phyloP scores from a whole-genome alignment of 148 eudicot genomes.

The Dianthus caryophyllus region DNA sequence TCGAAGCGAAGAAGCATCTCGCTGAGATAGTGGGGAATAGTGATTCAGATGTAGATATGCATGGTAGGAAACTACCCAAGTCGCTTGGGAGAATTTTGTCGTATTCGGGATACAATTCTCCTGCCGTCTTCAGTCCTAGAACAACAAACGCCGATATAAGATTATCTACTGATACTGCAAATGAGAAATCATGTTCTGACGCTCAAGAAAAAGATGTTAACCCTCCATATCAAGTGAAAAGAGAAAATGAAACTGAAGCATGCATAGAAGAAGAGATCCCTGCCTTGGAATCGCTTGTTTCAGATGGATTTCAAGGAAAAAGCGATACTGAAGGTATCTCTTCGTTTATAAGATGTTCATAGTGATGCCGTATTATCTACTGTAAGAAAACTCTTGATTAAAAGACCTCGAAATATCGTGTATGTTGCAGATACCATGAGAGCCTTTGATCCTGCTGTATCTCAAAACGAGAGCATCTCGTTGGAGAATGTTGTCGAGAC shows the following conservation, averaged over 20 bases:
- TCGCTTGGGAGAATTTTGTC: constrained; percentile 78
- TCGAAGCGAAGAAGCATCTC: constrained; percentile 88
- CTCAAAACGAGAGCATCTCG: constrained; percentile 28
- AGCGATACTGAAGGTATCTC: constrained; percentile 26
- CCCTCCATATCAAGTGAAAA: constrained; percentile 25
- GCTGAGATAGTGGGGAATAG: constrained; percentile 66
- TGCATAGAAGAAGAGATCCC: constrained; percentile 24
- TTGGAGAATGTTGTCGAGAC: constrained; percentile 19
- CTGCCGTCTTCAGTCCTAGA: constrained; percentile 64
- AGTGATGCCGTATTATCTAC: not conserved
- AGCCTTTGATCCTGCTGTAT: constrained; percentile 22
- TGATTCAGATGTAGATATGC: constrained; percentile 42
- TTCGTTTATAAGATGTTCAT: constrained; percentile 9
- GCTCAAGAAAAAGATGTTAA: constrained; percentile 22
- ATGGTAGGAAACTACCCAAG: constrained; percentile 42
- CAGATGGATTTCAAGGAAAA: constrained; percentile 26
- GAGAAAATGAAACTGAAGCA: constrained; percentile 27
- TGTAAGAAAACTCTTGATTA: not conserved
- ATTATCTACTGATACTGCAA: constrained; percentile 27
- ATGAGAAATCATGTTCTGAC: constrained; percentile 23
- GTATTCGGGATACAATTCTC: constrained; percentile 52
- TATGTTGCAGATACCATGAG: constrained; percentile 32
- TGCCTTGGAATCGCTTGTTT: constrained; percentile 13
- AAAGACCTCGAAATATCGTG: constrained; percentile 20
- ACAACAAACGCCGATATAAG: constrained; percentile 35